Evolutionary conservation across 176 grass and related monocot species (phyloP).

Genomic region (Lolium multiflorum): DNA sequence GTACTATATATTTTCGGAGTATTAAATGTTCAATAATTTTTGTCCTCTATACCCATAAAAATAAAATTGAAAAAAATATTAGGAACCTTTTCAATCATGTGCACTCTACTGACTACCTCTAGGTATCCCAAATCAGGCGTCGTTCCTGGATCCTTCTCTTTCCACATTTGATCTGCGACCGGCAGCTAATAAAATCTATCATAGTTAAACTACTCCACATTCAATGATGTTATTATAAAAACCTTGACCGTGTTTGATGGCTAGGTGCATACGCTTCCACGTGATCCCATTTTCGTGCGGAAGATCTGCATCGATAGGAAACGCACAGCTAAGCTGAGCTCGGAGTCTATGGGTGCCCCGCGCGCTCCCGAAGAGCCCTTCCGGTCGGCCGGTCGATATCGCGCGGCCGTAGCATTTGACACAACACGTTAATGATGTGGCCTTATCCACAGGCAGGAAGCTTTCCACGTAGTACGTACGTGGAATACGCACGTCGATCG

Average conservation of each 20-base stretch:
- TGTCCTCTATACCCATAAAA: too few relatives aligned
- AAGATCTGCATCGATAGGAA: background rate
- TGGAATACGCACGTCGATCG: background rate
- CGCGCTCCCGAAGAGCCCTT: slow-evolving; percentile 34
- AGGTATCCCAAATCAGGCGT: too few relatives aligned
- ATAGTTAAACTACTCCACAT: background rate
- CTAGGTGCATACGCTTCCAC: background rate
- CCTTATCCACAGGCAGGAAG: slow-evolving; percentile 39
- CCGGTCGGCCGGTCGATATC: background rate
- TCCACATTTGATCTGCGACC: background rate
- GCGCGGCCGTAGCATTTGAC: background rate
- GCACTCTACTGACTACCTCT: too few relatives aligned
- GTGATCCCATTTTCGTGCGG: background rate
- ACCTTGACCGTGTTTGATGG: background rate
- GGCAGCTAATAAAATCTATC: background rate
- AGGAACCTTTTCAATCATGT: too few relatives aligned
- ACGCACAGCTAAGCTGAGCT: background rate
- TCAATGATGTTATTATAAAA: background rate
- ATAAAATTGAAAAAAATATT: too few relatives aligned
- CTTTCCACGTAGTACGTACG: background rate
- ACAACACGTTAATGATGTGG: background rate
- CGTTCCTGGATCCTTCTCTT: too few relatives aligned
- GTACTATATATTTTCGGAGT: too few relatives aligned
- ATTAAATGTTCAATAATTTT: too few relatives aligned
- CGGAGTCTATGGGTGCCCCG: slow-evolving; percentile 11